phyloP scores from a whole-genome alignment of 2,329 filamentous ascomycete genomes.

The Penicillium hesseltinei region DNA sequence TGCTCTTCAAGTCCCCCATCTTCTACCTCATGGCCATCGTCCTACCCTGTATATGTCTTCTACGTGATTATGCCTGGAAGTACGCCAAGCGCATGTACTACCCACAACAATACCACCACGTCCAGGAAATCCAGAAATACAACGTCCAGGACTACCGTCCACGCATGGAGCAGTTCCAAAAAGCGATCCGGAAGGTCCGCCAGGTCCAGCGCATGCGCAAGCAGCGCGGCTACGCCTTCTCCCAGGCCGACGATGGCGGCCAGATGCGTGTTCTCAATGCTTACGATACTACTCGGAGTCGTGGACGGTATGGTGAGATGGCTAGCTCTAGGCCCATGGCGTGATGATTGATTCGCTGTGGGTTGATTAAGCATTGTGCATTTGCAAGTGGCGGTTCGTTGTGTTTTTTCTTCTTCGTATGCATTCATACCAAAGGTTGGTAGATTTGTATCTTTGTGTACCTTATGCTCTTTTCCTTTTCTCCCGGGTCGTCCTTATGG shows the following conservation, averaged over 20 bases:
- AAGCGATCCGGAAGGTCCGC: conserved; percentile 95
- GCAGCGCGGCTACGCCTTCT: conserved; percentile 97
- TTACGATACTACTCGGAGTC: conserved; percentile 91
- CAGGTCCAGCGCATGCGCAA: conserved; percentile 99
- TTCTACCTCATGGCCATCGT: conserved; percentile 91
- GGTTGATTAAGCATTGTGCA: conserved; percentile 5
- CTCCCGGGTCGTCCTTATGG: conserved; percentile 16
- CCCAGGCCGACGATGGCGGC: conserved; percentile 85
- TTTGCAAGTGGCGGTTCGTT: conserved; percentile 12
- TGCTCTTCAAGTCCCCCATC: conserved; percentile 73
- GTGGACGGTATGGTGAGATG: conserved; percentile 96
- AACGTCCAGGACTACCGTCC: conserved; percentile 99
- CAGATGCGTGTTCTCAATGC: conserved; percentile 94
- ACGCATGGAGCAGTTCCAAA: conserved; percentile 99
- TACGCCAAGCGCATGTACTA: conserved; percentile 97
- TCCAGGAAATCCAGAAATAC: conserved; percentile 99
- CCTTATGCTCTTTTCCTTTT: conserved; percentile 16
- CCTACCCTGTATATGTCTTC: conserved; percentile 75
- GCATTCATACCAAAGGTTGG: conserved; percentile 18
- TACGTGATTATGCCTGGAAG: conserved; percentile 94
- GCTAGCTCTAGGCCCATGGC: conserved; percentile 54
- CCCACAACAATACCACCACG: conserved; percentile 93
- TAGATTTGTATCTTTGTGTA: conserved; percentile 20
- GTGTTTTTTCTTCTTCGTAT: conserved; percentile 11
- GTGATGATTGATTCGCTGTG: conserved; percentile 23